Base-by-base conservation (phyloP, 495 filamentous ascomycete genomes). In the Trichocladium antarcticum region DNA sequence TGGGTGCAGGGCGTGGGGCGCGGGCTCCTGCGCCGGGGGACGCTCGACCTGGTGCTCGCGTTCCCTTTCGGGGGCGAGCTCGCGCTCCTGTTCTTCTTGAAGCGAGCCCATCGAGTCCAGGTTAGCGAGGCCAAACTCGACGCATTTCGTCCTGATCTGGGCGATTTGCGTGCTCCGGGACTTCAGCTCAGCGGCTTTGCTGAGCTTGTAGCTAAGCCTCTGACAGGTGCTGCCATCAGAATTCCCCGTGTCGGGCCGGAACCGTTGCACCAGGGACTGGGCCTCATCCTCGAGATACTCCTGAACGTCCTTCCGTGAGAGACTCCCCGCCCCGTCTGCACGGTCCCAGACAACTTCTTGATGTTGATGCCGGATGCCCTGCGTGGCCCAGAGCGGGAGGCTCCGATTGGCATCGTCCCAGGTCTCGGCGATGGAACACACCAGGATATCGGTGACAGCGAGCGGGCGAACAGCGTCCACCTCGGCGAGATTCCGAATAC, bases 81-180 rank as follows among this genome's bases (percentile, higher is more conserved):
- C 81, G 0, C 82, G 71, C 57, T 87, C 83, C 43, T 85, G 81
- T 54, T 86, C 82, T 57, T 89, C 81, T 12, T 82, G 68, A 2
- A 84, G 63, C 49, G 16, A 6, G 12, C 21, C 34, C 44, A 37
- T 37, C 4, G 44, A 0, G 19, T 46, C 34, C 6, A 37, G 32
- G 12, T 45, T 14, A 7, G 21, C 31, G 32, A 57, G 43, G 22
- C 57, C 32, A 29, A 55, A 57, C n/a, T 62, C 60, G 4, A 72
- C 58, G 6, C 76, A 73, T 49, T 75, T 78, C 0, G 58, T 49
- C 49, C 75, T 79, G 3, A 76, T 42, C 8, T 57, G 51, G 8
- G 57, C 34, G 56, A 83, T 83, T 45, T 84, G 70, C 3, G 59
- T 37, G 37, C 68, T 76, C 0, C 44, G 38, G 14, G 32, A 19